Conservation (phyloP, 345 rosid species). For the Eucalyptus cladocalyx region DNA sequence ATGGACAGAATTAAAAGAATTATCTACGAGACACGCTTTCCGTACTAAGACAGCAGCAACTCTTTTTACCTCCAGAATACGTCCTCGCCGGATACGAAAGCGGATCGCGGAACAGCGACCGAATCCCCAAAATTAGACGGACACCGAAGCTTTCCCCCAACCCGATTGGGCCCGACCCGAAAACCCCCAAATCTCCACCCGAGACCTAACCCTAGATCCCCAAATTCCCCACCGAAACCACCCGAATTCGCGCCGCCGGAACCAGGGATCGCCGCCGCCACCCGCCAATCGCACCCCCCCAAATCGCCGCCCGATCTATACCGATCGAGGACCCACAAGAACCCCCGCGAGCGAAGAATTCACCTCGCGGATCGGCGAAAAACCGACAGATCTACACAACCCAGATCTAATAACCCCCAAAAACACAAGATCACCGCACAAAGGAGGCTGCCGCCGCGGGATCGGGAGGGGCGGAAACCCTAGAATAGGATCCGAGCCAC, state of each 20-base stretch:
- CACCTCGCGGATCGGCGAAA: not conserved
- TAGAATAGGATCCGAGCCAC: not conserved
- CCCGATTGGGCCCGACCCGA: not conserved
- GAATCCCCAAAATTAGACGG: not conserved
- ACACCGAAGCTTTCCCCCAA: not conserved
- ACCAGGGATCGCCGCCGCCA: not conserved
- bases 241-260: not conserved
- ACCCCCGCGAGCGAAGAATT: not conserved
- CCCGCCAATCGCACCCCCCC: not conserved
- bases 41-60: not conserved
- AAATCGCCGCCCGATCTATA: not conserved
- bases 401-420: not conserved
- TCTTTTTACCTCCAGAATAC: not conserved
- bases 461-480: conserved; percentile 14
- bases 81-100: not conserved
- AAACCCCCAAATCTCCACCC: conserved; percentile 2
- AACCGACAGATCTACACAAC: not conserved
- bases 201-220: conserved; percentile 24
- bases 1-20: not conserved
- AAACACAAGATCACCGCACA: not conserved
- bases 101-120: not conserved
- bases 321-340: not conserved
- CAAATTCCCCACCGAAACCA: not conserved
- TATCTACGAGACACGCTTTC: not conserved
- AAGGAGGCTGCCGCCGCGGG: not conserved